phyloP scores from a whole-genome alignment of 208 protist species.

The Crithidia fasciculata region DNA sequence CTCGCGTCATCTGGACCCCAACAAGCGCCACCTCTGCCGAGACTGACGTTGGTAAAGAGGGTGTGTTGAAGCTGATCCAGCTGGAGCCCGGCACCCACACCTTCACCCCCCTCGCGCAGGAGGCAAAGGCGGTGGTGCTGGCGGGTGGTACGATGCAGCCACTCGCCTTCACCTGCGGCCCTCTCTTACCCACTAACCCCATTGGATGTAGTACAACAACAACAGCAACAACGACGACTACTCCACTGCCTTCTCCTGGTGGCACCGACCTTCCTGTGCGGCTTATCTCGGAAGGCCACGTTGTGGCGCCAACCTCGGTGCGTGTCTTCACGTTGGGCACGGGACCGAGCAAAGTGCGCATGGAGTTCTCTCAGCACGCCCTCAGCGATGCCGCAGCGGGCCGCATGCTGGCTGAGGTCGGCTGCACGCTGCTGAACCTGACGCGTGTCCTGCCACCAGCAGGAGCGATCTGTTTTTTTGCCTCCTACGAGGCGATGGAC shows the following conservation, averaged over 20 bases:
- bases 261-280: conserved; percentile 15
- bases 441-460: conserved; percentile 86
- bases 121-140: conserved; percentile 74
- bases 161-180: conserved; percentile 73
- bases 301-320: conserved; percentile 84
- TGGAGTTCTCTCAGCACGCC: conserved; percentile 61
- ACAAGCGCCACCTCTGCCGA: not conserved
- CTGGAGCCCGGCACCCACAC: conserved; percentile 72
- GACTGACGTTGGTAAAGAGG: not conserved
- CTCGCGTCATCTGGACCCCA: conserved; percentile 29
- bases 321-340: conserved; percentile 61
- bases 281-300: conserved; percentile 79
- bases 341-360: conserved; percentile 59
- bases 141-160: conserved; percentile 95
- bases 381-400: not conserved
- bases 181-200: conserved; percentile 46
- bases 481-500: conserved; percentile 90
- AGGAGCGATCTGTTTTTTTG: conserved; percentile 95
- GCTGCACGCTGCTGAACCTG: conserved; percentile 86
- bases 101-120: conserved; percentile 52
- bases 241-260: not conserved
- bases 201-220: too few species aligned
- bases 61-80: conserved; percentile 61
- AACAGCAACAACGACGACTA: too few species aligned
- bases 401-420: conserved; percentile 61